Evolutionary conservation across 1,284 basidiomycete species (phyloP).

Genomic region (Mycocalia duriaeana): DNA sequence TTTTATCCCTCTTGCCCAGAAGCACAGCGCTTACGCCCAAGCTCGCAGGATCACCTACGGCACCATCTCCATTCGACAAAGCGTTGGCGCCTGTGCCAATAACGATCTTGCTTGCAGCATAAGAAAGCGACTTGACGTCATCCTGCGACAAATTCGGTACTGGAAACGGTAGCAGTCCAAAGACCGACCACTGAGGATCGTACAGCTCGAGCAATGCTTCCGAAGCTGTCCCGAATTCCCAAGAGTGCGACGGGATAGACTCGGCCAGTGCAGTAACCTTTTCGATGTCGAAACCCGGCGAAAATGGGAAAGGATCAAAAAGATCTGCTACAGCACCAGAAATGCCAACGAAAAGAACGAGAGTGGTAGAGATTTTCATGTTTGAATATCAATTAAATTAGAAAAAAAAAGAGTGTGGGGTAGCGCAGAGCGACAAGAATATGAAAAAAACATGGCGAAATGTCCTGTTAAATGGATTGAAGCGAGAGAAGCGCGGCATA

Average conservation of each 20-base stretch:
- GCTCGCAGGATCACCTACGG: slow-evolving; percentile 39
- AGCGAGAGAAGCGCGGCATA: too few species aligned
- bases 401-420: not conserved
- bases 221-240: slow-evolving; percentile 39
- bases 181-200: slow-evolving; percentile 33
- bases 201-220: slow-evolving; percentile 39
- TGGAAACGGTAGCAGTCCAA: slow-evolving; percentile 31
- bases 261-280: slow-evolving; percentile 28
- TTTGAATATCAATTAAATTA: not conserved
- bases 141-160: slow-evolving; percentile 17
- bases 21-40: slow-evolving; percentile 37
- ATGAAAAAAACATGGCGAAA: too few species aligned
- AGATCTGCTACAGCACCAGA: not conserved
- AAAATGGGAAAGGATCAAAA: slow-evolving; percentile 22
- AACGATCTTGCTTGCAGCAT: slow-evolving; percentile 30
- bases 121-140: slow-evolving; percentile 25
- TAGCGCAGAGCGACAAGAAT: not conserved
- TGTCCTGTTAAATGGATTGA: too few species aligned
- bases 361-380: not conserved
- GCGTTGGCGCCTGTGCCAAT: slow-evolving; percentile 31
- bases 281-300: slow-evolving; percentile 36
- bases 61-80: slow-evolving; percentile 31
- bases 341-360: not conserved
- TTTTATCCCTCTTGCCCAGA: slow-evolving; percentile 27
- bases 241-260: slow-evolving; percentile 35